Base-by-base conservation (phyloP, 257 asterid species). In the Solanum bulbocastanum region DNA sequence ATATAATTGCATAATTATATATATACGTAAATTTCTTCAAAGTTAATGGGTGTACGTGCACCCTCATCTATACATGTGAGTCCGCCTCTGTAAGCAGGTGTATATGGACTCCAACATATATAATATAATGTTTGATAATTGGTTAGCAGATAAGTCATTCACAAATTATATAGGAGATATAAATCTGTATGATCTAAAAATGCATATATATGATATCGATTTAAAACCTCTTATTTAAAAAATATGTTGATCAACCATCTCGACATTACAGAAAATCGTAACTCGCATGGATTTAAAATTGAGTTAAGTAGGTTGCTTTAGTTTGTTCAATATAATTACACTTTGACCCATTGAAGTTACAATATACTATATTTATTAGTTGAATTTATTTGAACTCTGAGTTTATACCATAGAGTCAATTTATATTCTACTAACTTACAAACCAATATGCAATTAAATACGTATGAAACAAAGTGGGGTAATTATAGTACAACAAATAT, bases 11-110 rank as follows among this genome's bases (percentile, higher is more conserved):
- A 52, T 52, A 56, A 56, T 18, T 46, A 46, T 14, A 46, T 5
- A 16, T 52, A 6, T 16, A 1, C n/a, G 18, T 52, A 6, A 2
- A 15, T 15, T 49, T 2, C 15, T 16, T 18, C 0, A 1, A 52
- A 52, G 0, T 52, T 52, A 52, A 52, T 56, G 10, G n/a, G 4
- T 18, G 0, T 0, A 56, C n/a, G 0, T 18, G 4, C 65, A 2
- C 18, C 4, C n/a, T 6, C 62, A 52, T n/a, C 2, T 52, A 52
- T 52, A 52, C n/a, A 18, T 6, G 62, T 18, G 62, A 52, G 10
- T 18, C 10, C n/a, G 4, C 62, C 22, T 18, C 4, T 52, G 23
- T 52, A 56, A 56, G 25, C 25, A 7, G 4, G 65, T 56, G 25
- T 20, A 20, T 20, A 7, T 56, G n/a, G 11, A 56, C 65, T 56